Base-by-base conservation (phyloP, 1,284 basidiomycete species). In the Pascua sp. region DNA sequence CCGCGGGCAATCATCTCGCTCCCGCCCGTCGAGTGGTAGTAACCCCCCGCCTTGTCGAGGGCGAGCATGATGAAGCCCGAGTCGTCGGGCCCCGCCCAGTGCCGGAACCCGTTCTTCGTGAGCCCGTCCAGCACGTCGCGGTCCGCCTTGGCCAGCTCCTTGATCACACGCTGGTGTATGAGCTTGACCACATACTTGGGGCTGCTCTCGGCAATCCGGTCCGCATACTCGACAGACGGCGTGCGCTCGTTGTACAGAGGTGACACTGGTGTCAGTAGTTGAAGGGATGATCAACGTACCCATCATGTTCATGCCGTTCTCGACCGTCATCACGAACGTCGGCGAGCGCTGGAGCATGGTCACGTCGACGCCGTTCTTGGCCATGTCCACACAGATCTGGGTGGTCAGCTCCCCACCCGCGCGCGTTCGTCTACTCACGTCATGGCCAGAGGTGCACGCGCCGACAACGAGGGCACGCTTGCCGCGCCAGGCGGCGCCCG, bases 391-490 rank as follows among this genome's bases (percentile, higher is more conserved):
- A 18, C 76, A 76, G 49, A 83, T 77, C 24, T 32, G 7, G 4
- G n/a, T 7, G 4, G 24, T 32, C 24, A 32, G 24, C 24, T 32
- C 24, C 24, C 3, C 24, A 32, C 24, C n/a, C n/a, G n/a, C n/a
- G n/a, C n/a, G n/a, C n/a, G n/a, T n/a, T n/a, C n/a, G n/a, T n/a
- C n/a, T 82, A 32, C 24, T 32, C 24, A 32, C 24, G 62, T 76
- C 72, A 58, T 69, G 68, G 71, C 80, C 84, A 17, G 83, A 84
- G 36, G 83, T 86, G 54, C 83, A 83, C 24, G 84, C 79, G 0
- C 86, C 85, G 9, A 87, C 76, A 4, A 87, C 81, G 11, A 82
- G 81, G 1, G 83, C 84, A 59, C 82, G 83, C 76, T 86, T 85
- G n/a, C 82, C 83, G 8, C 61, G 60, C 69, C 82, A 82, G 52